phyloP scores from a whole-genome alignment of 228 moss, liverwort and hornwort species.

The Sphagnum magellanicum region DNA sequence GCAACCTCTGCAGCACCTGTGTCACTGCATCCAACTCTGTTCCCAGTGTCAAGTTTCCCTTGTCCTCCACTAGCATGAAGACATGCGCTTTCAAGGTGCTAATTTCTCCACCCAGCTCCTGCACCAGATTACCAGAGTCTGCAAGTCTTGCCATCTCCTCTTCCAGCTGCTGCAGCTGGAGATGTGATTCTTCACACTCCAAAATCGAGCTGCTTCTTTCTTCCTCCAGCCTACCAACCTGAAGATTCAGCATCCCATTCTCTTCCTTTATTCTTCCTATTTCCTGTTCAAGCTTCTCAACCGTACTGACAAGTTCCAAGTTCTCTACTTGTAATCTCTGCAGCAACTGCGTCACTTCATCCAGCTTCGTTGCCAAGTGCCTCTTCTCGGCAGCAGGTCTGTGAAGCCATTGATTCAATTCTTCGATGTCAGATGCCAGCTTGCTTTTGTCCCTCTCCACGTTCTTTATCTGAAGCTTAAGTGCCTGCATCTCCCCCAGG shows the following conservation, averaged over 20 bases:
- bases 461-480: slow-evolving; percentile 19
- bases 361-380: slow-evolving; percentile 32
- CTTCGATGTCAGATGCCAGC: slow-evolving; percentile 36
- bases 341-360: slow-evolving; percentile 25
- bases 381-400: slow-evolving; percentile 38
- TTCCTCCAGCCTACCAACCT: slow-evolving; percentile 13
- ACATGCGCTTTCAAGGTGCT: slow-evolving; percentile 10
- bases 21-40: slow-evolving; percentile 32
- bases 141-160: slow-evolving; percentile 17
- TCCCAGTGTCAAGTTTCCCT: slow-evolving; percentile 14
- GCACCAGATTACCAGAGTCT: slow-evolving; percentile 7
- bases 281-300: slow-evolving; percentile 22
- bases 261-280: slow-evolving; percentile 12
- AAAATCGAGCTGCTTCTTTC: slow-evolving; percentile 9
- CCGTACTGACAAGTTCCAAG: slow-evolving; percentile 13
- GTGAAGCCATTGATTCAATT: not conserved
- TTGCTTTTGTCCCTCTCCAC: slow-evolving; percentile 27
- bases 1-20: slow-evolving; percentile 16
- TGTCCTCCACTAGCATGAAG: slow-evolving; percentile 12
- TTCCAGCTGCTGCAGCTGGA: slow-evolving; percentile 12
- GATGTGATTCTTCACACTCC: slow-evolving; percentile 16
- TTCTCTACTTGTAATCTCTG: slow-evolving; percentile 23
- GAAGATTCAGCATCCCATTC: slow-evolving; percentile 8
- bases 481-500: slow-evolving; percentile 11
- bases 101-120: slow-evolving; percentile 11